Evolutionary conservation across 768 basidiomycete genomes (phyloP), one percentile per base, ranked within the genome.

Genomic region (Omphalotus guepiniiformis): DNA sequence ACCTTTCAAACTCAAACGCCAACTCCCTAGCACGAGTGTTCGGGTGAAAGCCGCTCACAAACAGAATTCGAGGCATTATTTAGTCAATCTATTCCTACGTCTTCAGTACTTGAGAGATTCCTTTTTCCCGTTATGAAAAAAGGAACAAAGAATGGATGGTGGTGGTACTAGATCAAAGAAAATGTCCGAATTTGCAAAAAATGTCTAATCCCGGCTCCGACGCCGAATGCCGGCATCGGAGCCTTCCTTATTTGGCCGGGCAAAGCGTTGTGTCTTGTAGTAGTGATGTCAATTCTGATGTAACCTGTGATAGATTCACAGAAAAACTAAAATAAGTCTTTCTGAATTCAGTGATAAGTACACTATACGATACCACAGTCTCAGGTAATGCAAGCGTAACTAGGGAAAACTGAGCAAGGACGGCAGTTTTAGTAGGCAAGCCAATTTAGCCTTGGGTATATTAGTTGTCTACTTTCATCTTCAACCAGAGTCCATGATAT

Each of bases 1-100:
- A 90, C 90, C 84, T 77, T 74, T 93, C 91, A 56, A 93, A 93
- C 63, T 92, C 89, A 56, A 70, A 88, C 2, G 91, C 91, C 2
- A 93, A 76, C 57, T 91, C 89, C 44, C 84, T 76, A 7, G 91
- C 90, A 19, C 88, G 80, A 3, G 88, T 91, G n/a, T 79, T 67
- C 4, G 85, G 83, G 55, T 88, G 83, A 59, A 93, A 93, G 16
- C 89, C 89, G 58, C 83, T 87, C 37, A 93, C 89, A 56, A 90
- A 93, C 50, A 92, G 77, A 54, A 91, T 92, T 54, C 89, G 85
- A 61, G 85, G 83, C 85, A 87, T 83, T 2, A 19, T 47, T 47
- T 12, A 13, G 9, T 1, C 7, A 36, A 3, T 47, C 28, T 21
- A 32, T 47, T 47, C 38, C 32, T 38, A 18, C n/a, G 30, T 18